Evolutionary conservation across 306 rosid species (phyloP).

Genomic region (Trichosanthes cucumerina): DNA sequence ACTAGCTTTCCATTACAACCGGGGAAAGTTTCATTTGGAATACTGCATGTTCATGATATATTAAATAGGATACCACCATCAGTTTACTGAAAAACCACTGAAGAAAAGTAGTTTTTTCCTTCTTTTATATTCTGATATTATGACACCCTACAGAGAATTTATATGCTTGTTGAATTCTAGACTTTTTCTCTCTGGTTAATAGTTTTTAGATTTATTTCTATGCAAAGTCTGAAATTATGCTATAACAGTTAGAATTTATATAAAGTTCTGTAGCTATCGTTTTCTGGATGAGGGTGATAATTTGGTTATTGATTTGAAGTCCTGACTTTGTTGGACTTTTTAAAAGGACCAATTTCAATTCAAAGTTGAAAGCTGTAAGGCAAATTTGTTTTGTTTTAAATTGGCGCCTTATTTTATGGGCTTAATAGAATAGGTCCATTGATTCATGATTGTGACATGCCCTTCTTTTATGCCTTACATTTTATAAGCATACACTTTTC

Average conservation of each 20-base stretch:
- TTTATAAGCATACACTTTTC: background rate
- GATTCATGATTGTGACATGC: conserved; percentile 2
- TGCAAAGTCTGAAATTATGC: background rate
- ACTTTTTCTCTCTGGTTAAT: background rate
- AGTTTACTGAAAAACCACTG: background rate
- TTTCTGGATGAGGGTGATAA: background rate
- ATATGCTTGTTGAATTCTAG: background rate
- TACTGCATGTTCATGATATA: background rate
- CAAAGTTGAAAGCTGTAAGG: background rate
- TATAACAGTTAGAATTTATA: background rate
- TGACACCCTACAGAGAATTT: background rate
- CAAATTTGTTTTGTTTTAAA: background rate
- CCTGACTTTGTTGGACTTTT: background rate
- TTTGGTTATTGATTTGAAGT: background rate
- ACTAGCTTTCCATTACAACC: background rate
- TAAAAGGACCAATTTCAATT: background rate
- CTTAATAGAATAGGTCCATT: background rate
- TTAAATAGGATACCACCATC: background rate
- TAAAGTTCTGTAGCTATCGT: background rate
- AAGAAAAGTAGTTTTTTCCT: background rate
- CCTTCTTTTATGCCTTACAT: conserved; percentile 8
- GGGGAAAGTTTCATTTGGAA: background rate
- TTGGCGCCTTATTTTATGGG: background rate
- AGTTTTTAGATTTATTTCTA: background rate
- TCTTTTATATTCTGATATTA: background rate